Evolutionary conservation across 140 eudicot genomes (phyloP), one percentile per base, ranked within the genome.

Genomic region (Flaveria floridana): DNA sequence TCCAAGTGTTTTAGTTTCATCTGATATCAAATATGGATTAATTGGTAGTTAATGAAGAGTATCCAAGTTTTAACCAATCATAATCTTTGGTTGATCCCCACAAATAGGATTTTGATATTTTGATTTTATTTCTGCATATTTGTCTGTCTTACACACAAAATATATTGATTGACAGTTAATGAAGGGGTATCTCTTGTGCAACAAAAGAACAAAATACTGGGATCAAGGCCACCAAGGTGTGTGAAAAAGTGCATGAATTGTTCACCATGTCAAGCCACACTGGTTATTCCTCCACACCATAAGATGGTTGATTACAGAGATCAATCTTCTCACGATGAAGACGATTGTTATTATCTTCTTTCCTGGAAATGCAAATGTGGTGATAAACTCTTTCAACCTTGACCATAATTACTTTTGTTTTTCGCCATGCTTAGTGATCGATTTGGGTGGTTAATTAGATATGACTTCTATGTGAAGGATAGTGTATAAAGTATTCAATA

Each of bases 301-400:
- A 52, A 48, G 15, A 72, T 41, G 46, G 5, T 48, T 8, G 28
- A 3, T 37, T 47, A 4, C 48, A 30, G 13, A 41, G 56, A 37
- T 16, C 75, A 41, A 42, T 55, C 65, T 19, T 75, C 82, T 53
- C 86, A 71, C 50, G 67, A 83, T 23, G 89, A 83, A 65, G 91
- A 86, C 59, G 96, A 69, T 58, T 73, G 78, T 19, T 90, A 90
- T 50, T 90, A 90, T 81, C 96, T 90, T 58, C 88, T 90, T 77
- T 87, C 89, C 0, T 90, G 96, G 96, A 87, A 87, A 82, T 90
- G 96, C 91, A 82, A 76, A 73, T 90, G 96, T 61, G 89, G 90
- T 25, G 77, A 87, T 47, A 85, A 85, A 87, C 82, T 90, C 28
- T 90, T 81, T 78, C 95, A 87, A 72, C 96, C 96, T 46, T 88